Evolutionary conservation across 164 flowering plant genomes (phyloP), one percentile per base, ranked within the genome.

Genomic region (Dillenia suffruticosa): DNA sequence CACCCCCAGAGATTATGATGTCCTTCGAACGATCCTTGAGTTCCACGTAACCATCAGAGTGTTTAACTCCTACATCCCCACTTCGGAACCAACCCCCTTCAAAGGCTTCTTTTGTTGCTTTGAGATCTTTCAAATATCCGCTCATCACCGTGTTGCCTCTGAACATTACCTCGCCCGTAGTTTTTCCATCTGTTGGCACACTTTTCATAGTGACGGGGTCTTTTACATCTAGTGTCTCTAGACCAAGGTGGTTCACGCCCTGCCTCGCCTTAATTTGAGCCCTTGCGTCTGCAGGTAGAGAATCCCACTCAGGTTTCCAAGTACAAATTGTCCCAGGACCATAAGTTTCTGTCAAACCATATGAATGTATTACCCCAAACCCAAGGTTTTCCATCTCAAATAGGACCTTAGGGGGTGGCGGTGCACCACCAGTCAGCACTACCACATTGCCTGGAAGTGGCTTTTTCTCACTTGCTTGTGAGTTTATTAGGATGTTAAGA

Each of bases 301-400:
- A 59, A 50, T 76, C 68, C 77, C 79, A 73, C 52, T 79, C 80
- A 1, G 73, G 76, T 16, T 73, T 69, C 86, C 82, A 80, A 6
- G 74, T 66, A 14, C 79, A 70, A 22, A 67, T 47, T 7, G 79
- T 76, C 10, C 73, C 84, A 0, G 86, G 85, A 11, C 92, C 92
- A n/a, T 78, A 77, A 2, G 81, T 82, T 72, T 90, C 95, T 12
- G 92, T 88, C 76, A 90, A 75, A 3, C 97, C 97, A 62, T 90
- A 90, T 0, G 65, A 68, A 55, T 78, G 78, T 8, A 47, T 58
- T 2, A 82, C 76, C 22, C 16, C 40, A 49, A 90, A 86, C 15
- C 92, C 97, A 40, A 88, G 48, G 13, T 71, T 74, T 53, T 72
- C 70, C 61, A 88, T 76, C 64, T 63, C 74, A 12, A 12, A 51